A percentile compares a stretch with the other conserved stretches of the same genome.
Conservation (phyloP, 2,329 filamentous ascomycete genomes). For the Pseudocercospora vitis region DNA sequence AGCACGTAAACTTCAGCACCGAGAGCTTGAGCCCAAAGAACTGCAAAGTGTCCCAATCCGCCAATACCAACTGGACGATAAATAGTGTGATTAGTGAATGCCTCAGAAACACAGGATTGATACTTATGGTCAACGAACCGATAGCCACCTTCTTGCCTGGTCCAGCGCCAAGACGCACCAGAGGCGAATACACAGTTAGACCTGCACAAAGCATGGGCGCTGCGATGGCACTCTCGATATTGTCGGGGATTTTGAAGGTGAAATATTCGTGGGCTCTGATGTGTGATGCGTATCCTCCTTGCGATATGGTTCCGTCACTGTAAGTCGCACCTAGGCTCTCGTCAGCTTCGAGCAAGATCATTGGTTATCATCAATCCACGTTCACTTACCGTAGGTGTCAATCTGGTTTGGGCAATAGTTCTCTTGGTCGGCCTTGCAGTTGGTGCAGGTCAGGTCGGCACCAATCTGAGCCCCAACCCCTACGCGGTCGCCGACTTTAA, state of each 20-base stretch:
- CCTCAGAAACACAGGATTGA: neutral
- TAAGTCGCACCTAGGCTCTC: constrained; percentile 48
- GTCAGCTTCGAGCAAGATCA: constrained; percentile 29
- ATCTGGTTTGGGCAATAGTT: constrained; percentile 54
- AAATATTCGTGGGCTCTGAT: constrained; percentile 76
- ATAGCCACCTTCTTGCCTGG: constrained; percentile 78
- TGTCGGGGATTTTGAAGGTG: constrained; percentile 73
- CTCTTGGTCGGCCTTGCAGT: constrained; percentile 55
- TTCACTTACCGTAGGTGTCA: constrained; percentile 47
- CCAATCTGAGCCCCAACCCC: constrained; percentile 54
- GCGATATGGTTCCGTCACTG: constrained; percentile 61
- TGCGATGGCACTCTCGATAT: constrained; percentile 59
- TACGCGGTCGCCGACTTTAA: constrained; percentile 48
- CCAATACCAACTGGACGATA: constrained; percentile 37
- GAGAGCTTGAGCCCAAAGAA: constrained; percentile 52
- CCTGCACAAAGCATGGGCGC: constrained; percentile 80
- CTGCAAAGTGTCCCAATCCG: constrained; percentile 53
- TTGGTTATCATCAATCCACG: constrained; percentile 48
- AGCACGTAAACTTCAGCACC: constrained; percentile 64
- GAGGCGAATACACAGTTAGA: constrained; percentile 74
- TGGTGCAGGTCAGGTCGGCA: constrained; percentile 51
- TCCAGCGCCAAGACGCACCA: constrained; percentile 72
- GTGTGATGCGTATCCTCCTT: constrained; percentile 67
- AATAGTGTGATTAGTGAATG: no score
- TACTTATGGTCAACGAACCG: constrained; percentile 27